phyloP scores from a whole-genome alignment of 73 alveolate genomes.

The Paramecium sexaurelia region DNA sequence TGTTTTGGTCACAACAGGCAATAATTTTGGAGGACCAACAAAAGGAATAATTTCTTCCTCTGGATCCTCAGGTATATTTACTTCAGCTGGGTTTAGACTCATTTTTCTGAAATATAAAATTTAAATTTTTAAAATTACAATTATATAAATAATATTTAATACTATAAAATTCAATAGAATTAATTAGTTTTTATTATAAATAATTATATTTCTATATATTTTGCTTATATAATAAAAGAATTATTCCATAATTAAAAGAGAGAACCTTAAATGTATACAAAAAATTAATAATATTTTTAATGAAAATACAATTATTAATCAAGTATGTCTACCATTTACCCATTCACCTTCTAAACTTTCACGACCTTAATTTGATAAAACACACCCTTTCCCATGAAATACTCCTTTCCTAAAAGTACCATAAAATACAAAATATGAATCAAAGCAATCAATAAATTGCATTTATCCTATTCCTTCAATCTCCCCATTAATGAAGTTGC shows the following conservation, averaged over 20 bases:
- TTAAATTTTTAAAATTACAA: not conserved
- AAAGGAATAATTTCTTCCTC: constrained; percentile 52
- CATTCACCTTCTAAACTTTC: constrained; percentile 55
- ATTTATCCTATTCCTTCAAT: constrained; percentile 46
- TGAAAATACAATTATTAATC: not conserved
- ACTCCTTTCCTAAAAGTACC: constrained; percentile 23
- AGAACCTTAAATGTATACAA: no score
- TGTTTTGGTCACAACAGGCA: constrained; percentile 49
- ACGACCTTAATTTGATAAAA: not conserved
- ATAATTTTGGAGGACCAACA: constrained; percentile 50
- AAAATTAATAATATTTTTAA: not conserved
- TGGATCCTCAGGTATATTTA: constrained; percentile 29
- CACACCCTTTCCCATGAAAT: constrained; percentile 57
- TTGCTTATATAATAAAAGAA: no score
- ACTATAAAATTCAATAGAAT: not conserved
- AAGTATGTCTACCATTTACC: constrained; percentile 54
- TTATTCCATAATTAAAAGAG: no score
- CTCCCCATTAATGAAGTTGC: constrained; percentile 30
- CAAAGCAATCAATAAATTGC: not conserved
- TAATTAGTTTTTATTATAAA: not conserved
- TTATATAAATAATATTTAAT: not conserved
- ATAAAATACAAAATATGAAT: not conserved
- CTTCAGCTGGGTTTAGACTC: not conserved
- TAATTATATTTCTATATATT: no score
- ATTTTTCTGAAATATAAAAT: not conserved